Evolutionary conservation across 805 yeast genomes (phyloP), one percentile per base, ranked within the genome.

Genomic region (Metschnikowia sp.): DNA sequence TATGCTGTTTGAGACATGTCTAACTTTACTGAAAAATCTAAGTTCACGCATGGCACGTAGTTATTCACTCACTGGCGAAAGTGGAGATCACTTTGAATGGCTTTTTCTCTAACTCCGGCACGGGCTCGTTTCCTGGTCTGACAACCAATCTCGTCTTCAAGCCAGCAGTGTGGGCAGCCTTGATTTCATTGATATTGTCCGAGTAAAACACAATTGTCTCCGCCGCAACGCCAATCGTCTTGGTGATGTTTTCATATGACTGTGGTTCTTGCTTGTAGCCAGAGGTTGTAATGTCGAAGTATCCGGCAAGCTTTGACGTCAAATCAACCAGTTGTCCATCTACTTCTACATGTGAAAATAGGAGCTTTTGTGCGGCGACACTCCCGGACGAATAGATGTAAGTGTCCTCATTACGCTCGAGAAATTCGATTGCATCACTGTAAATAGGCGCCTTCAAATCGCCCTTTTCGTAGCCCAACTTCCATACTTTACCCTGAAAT

Each of bases 381-480:
- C 94, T 84, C 0, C 98, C 98, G 28, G 96, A 86, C 0, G 97
- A 89, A 66, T 91, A 91, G 15, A 91, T 88, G 60, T 75, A 86
- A 0, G 88, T 68, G 2, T 68, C 67, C 11, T 54, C 45, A 1
- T 57, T 52, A 3, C 57, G 46, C 42, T 70, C 54, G 44, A 90
- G 78, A 38, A 78, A 76, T 0, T 67, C 66, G 39, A 87, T 74
- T 0, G 94, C 91, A 64, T 91, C 98, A 0, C 55, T 59, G 59
- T 81, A 91, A 4, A 91, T 61, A 0, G 96, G 96, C 0, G 96
- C 94, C 55, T 72, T 73, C 48, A 91, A 75, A 49, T 80, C 82
- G 2, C 96, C 96, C n/a, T 74, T 66, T 26, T 75, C 79, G 64
- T 90, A 91, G 4, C 98, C 97, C 40, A 68, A 59, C 38, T 76